Evolutionary conservation across 768 basidiomycete species (phyloP).

Genomic region (Suillus fuscotomentosus): DNA sequence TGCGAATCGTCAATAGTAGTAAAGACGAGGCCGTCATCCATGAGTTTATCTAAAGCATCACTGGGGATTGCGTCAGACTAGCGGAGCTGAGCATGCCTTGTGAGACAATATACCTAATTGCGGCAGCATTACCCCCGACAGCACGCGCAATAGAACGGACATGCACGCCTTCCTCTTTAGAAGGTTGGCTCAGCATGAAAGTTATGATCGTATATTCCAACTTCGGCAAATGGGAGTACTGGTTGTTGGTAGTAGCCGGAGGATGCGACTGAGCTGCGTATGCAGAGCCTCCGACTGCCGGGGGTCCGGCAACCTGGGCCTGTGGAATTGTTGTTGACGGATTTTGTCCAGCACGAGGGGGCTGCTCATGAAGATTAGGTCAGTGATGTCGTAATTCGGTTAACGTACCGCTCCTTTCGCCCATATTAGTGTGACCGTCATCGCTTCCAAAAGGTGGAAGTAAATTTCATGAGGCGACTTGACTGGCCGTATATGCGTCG

Average conservation of each 20-base stretch:
- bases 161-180: constrained; percentile 65
- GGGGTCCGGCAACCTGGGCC: constrained; percentile 2
- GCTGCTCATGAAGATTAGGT: constrained; percentile 21
- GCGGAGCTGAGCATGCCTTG: neutral
- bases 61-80: constrained; percentile 35
- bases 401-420: constrained; percentile 63
- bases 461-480: constrained; percentile 75
- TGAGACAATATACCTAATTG: constrained; percentile 54
- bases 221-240: constrained; percentile 55
- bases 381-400: neutral
- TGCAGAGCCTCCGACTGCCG: constrained; percentile 31
- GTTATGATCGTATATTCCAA: constrained; percentile 64
- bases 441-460: constrained; percentile 78
- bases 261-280: constrained; percentile 39
- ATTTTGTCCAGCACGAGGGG: constrained; percentile 31
- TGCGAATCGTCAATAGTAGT: constrained; percentile 84
- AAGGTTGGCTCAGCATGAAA: constrained; percentile 53
- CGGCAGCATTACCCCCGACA: constrained; percentile 53
- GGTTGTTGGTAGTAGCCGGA: constrained; percentile 31
- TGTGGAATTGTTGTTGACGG: constrained; percentile 13
- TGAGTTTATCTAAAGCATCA: constrained; percentile 70
- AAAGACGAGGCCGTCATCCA: constrained; percentile 79
- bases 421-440: constrained; percentile 63
- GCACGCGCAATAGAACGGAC: constrained; percentile 69
- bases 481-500: constrained; percentile 66